Percentiles rank a stretch among this genome's conserved stretches.
phyloP scores from a whole-genome alignment of 805 yeast species.

The Kodamaea jinghongensis region DNA sequence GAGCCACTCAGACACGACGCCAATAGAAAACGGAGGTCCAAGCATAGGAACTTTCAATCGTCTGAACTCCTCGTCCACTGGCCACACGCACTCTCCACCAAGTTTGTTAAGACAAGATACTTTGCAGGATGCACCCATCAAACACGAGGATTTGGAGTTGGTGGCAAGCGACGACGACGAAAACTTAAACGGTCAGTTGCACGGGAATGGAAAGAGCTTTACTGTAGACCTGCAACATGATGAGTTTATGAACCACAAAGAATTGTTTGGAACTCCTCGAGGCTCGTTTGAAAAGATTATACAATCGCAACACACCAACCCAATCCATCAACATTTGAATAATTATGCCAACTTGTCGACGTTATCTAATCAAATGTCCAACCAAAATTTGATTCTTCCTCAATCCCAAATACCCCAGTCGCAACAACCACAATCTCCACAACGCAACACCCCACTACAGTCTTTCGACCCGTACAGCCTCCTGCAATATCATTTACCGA shows the following conservation, averaged over 20 bases:
- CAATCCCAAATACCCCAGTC: constrained; percentile 2
- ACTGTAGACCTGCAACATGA: constrained; percentile 19
- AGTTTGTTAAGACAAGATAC: constrained; percentile 30
- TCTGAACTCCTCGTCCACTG: constrained; percentile 7
- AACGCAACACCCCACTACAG: constrained; percentile 1
- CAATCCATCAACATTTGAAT: constrained; percentile 5
- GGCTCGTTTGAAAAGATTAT: constrained; percentile 34
- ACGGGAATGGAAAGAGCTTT: constrained; percentile 5
- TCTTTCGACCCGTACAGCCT: constrained; percentile 35
- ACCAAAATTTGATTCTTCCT: constrained; percentile 6
- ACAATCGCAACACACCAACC: constrained; percentile 15
- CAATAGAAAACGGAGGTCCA: constrained; percentile 28
- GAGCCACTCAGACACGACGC: constrained; percentile 33
- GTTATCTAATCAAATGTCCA: constrained; percentile 1
- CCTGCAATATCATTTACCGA: constrained; percentile 40
- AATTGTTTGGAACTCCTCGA: constrained; percentile 41
- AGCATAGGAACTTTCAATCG: constrained; percentile 31
- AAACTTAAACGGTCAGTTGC: constrained; percentile 4
- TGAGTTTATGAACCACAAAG: constrained; percentile 37
- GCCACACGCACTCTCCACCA: constrained; percentile 11
- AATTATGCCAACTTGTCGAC: constrained; percentile 2
- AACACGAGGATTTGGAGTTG: constrained; percentile 36
- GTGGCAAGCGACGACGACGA: constrained; percentile 34
- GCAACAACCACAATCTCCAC: constrained; percentile 6
- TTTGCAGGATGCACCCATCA: constrained; percentile 38